Base-by-base conservation (phyloP, 2,329 filamentous ascomycete species). In the Trichoderma brevicompactum region DNA sequence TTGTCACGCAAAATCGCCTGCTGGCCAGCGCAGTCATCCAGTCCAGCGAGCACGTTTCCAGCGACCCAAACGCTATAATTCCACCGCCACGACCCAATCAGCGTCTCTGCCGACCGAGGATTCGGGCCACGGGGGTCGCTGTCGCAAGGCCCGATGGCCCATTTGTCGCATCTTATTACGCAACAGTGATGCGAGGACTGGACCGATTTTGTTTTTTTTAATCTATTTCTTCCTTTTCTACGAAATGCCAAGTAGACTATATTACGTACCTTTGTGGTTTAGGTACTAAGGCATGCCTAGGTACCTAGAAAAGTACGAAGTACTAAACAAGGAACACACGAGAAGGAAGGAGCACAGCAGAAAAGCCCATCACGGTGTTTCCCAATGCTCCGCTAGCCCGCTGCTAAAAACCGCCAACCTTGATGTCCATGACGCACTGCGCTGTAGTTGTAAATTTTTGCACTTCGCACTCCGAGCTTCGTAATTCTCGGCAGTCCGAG, bases 11-110 rank as follows among this genome's bases (percentile, higher is more conserved):
- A 64, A 64, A 55, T 63, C 38, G 60, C n/a, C 48, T 28, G 23
- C 23, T 28, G 5, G 23, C 23, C 23, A 3, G 23, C 36, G 64
- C 40, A 64, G 50, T 40, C 61, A 43, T 56, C 59, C 58, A 66
- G 58, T 66, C 60, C 65, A 64, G 56, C 65, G 46, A 55, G 64
- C 64, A 65, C 64, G 64, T 65, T 66, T 66, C n/a, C 50, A 58
- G 50, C 12, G 55, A 17, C 17, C 38, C 44, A 49, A 65, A 62
- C 40, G 64, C 56, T 48, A 65, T 55, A 28, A 58, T 32, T 13
- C 36, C 38, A 23, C 52, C 50, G 23, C 28, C 36, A 23, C 12
- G 59, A 50, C 34, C 64, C 59, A 66, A 66, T 64, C 59, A 64
- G 28, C 34, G 43, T 19, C 52, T 44, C 40, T 5, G 41, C 32